phyloP scores from a whole-genome alignment of 2,329 filamentous ascomycete genomes.

The Endothia cerciana region DNA sequence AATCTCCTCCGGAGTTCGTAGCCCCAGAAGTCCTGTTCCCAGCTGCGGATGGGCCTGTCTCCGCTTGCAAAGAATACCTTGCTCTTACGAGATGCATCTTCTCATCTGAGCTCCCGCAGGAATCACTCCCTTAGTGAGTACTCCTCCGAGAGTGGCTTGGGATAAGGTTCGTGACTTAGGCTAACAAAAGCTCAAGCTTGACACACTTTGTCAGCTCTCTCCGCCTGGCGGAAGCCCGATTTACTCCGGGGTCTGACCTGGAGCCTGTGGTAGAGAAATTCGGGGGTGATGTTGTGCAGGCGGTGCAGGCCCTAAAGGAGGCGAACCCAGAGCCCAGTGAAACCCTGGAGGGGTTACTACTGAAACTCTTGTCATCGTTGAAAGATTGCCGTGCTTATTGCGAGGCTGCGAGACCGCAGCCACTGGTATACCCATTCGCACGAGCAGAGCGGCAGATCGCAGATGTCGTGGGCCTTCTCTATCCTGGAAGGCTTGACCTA shows the following conservation, averaged over 20 bases:
- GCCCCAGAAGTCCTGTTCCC: slow-evolving; percentile 13
- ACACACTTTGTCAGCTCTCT: too few species aligned
- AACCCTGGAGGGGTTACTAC: slow-evolving; percentile 31
- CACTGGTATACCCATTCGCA: slow-evolving; percentile 34
- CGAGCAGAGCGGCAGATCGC: slow-evolving; percentile 37
- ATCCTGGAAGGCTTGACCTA: slow-evolving; percentile 28
- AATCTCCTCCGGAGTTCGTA: slow-evolving; percentile 32
- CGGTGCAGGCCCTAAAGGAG: slow-evolving; percentile 45
- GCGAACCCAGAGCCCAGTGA: slow-evolving; percentile 29
- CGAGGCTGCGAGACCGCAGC: slow-evolving; percentile 3
- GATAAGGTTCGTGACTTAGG: too few species aligned
- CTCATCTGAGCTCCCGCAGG: slow-evolving; percentile 39
- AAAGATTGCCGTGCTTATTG: slow-evolving; percentile 35
- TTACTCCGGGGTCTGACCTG: slow-evolving; percentile 32
- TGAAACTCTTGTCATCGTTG: slow-evolving; percentile 32
- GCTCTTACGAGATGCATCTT: slow-evolving; percentile 41
- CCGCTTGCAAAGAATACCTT: slow-evolving; percentile 35
- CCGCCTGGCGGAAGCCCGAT: slow-evolving; percentile 27
- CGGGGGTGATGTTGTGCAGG: slow-evolving; percentile 43
- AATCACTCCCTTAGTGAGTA: slow-evolving; percentile 39
- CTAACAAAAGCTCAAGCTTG: too few species aligned
- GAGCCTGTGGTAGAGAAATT: slow-evolving; percentile 34
- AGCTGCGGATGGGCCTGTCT: slow-evolving; percentile 31
- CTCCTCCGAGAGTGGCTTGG: too few species aligned
- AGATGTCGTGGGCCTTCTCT: slow-evolving; percentile 37